phyloP scores from a whole-genome alignment of 306 rosid species.

The Castanea mollissima region DNA sequence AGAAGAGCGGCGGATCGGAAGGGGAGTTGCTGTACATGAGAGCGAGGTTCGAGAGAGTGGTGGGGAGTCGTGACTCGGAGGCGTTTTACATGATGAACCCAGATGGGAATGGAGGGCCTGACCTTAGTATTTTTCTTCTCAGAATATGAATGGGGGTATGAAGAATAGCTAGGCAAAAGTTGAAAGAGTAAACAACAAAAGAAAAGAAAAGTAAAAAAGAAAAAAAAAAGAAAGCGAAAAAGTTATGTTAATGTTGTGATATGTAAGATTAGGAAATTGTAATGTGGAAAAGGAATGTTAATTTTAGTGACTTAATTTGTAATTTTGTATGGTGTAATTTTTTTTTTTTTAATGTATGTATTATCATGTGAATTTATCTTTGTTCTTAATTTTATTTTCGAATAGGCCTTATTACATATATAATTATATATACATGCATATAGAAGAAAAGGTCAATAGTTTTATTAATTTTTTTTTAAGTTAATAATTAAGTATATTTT shows the following conservation, averaged over 20 bases:
- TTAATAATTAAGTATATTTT: not conserved
- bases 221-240: not conserved
- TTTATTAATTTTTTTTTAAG: not conserved
- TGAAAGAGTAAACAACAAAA: not conserved
- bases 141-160: constrained; percentile 43
- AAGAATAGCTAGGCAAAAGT: not conserved
- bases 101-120: constrained; percentile 88
- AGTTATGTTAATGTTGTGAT: not conserved
- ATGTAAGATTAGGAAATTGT: not conserved
- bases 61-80: constrained; percentile 95
- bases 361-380: not conserved
- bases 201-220: not conserved
- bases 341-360: not conserved
- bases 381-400: not conserved
- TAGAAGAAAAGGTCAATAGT: not conserved
- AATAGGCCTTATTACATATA: not conserved
- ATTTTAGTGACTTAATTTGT: not conserved
- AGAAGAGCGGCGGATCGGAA: constrained; percentile 33
- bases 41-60: constrained; percentile 87
- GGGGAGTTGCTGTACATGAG: constrained; percentile 97
- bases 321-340: not conserved
- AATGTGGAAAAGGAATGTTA: not conserved
- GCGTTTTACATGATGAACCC: constrained; percentile 97
- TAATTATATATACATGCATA: not conserved
- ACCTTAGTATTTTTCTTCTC: constrained; percentile 79